Base-by-base conservation (phyloP, 2,329 filamentous ascomycete species). In the Pyrenochaeta sp. region DNA sequence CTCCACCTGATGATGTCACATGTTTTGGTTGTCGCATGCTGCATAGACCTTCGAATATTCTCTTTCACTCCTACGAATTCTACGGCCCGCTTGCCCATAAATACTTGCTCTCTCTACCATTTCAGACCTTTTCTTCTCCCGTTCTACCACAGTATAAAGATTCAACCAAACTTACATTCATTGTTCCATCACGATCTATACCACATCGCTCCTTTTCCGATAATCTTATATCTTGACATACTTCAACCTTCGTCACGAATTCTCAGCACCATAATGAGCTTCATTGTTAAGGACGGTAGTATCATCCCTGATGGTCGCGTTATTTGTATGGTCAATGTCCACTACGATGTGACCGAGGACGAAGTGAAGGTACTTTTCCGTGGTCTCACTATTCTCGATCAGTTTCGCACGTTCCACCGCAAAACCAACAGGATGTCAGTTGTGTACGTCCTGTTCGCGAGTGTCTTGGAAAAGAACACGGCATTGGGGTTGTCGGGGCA, bases 291-390 rank as follows among this genome's bases (percentile, higher is more conserved):
- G n/a, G n/a, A n/a, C n/a, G n/a, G n/a, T n/a, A n/a, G n/a, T n/a
- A n/a, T n/a, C n/a, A n/a, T n/a, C n/a, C n/a, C n/a, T n/a, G 21
- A 39, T 27, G 17, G 21, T 30, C 49, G 49, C 27, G 20, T 51
- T 15, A 41, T 51, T n/a, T 35, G 49, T 6, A 35, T 50, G 1
- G 39, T 40, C 31, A 44, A 50, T n/a, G 49, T 45, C 15, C 49
- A 46, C 30, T 45, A 18, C 35, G 15, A 41, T 14, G 42, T 35
- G 17, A 30, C 37, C 7, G 10, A 23, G 5, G 18, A 45, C 3
- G 18, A 33, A 1, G 45, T 51, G 14, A 17, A 21, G 5, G 20
- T 20, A 2, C 20, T 39, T 20, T 45, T 51, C 29, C 5, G 15
- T 2, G 33, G n/a, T 18, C 45, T 18, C 35, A 33, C 17, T 2